Percentiles rank a stretch among this genome's conserved stretches.
Conservation (phyloP, 2,329 filamentous ascomycete genomes). For the Ophiocordyceps camponoti-leonardi region DNA sequence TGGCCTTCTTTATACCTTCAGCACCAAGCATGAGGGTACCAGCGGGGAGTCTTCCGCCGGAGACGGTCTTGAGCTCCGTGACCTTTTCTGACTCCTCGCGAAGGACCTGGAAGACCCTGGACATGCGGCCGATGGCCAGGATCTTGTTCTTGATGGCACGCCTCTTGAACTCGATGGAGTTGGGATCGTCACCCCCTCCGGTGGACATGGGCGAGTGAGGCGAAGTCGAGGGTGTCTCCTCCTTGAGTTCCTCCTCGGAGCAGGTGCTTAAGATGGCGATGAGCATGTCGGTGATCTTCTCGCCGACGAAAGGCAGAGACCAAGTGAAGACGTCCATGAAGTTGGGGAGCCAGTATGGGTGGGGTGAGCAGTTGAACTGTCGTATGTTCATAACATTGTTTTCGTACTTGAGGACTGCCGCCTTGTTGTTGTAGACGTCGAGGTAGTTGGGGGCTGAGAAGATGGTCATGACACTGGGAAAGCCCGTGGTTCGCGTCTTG, state of each 20-base stretch:
- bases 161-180: conserved; percentile 85
- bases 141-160: conserved; percentile 99
- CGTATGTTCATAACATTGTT: conserved; percentile 99
- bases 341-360: conserved; percentile 98
- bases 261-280: conserved; percentile 97
- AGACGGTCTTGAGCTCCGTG: conserved; percentile 92
- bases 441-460: conserved; percentile 98
- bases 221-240: conserved; percentile 47
- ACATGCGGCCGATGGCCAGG: conserved; percentile 86
- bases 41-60: conserved; percentile 78
- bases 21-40: conserved; percentile 96
- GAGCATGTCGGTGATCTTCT: conserved; percentile 99
- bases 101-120: conserved; percentile 93
- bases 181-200: conserved; percentile 41
- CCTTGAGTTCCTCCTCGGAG: conserved; percentile 96
- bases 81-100: conserved; percentile 95
- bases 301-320: conserved; percentile 95
- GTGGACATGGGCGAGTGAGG: conserved; percentile 40
- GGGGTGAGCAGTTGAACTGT: conserved; percentile 98
- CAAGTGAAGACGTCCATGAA: conserved; percentile 99
- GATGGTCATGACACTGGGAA: conserved; percentile 99
- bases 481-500: conserved; percentile 93
- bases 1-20: conserved; percentile 96
- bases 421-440: conserved; percentile 99
- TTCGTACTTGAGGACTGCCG: conserved; percentile 95